phyloP scores from a whole-genome alignment of 768 basidiomycete species.

The Chlorophyllum brunneum region DNA sequence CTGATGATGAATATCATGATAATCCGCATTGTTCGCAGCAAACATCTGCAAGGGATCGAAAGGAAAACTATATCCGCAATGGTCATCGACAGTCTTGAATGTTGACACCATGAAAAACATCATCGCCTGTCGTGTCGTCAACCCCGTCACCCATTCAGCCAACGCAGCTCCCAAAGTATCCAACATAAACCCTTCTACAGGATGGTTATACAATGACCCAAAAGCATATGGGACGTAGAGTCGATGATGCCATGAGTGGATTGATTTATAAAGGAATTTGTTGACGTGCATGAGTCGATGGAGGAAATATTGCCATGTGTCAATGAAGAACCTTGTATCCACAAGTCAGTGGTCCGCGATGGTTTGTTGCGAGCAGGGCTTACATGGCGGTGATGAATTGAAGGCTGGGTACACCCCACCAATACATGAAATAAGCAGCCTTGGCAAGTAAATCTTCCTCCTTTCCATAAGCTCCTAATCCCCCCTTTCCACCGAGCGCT shows the following conservation, averaged over 20 bases:
- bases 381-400: slow-evolving; percentile 83
- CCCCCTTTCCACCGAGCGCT: not conserved
- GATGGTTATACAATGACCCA: slow-evolving; percentile 97
- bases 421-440: slow-evolving; percentile 68
- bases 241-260: slow-evolving; percentile 94
- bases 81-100: slow-evolving; percentile 93
- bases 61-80: slow-evolving; percentile 86
- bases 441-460: slow-evolving; percentile 25
- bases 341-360: not conserved
- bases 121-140: slow-evolving; percentile 80
- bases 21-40: slow-evolving; percentile 88
- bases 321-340: slow-evolving; percentile 68
- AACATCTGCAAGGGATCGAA: slow-evolving; percentile 90
- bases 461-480: not conserved
- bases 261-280: slow-evolving; percentile 84
- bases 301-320: slow-evolving; percentile 98
- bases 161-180: slow-evolving; percentile 79
- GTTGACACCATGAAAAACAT: slow-evolving; percentile 82
- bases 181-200: slow-evolving; percentile 88
- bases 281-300: slow-evolving; percentile 91
- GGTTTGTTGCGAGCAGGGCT: slow-evolving; percentile 30
- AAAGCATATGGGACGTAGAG: slow-evolving; percentile 97
- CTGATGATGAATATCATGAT: slow-evolving; percentile 98
- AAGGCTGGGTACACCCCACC: slow-evolving; percentile 83
- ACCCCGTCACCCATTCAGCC: slow-evolving; percentile 62